Evolutionary conservation across 768 basidiomycete genomes (phyloP), one percentile per base, ranked within the genome.

Genomic region (Auriscalpium orientale): DNA sequence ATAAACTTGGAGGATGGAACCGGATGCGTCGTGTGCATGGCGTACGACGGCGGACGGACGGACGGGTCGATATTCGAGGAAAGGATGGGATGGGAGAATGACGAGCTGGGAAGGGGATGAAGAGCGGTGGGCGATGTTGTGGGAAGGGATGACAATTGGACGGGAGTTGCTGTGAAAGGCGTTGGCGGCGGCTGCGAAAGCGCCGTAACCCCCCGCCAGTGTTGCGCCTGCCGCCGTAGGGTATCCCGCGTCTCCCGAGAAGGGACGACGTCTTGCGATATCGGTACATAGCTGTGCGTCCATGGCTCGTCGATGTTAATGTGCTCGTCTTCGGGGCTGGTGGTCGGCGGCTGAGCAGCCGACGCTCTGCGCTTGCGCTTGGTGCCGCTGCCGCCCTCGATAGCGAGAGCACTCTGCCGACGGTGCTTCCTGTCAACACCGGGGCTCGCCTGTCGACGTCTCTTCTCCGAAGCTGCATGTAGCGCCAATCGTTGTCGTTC

Each of bases 201-300:
- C 8, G 85, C 85, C n/a, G 81, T 79, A 34, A 88, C 71, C 2
- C 87, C 86, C 9, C 87, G 72, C 86, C 85, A 89, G 16, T 76
- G 70, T 20, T 78, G 74, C 11, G 86, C 85, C 16, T 81, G 78
- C n/a, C 72, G 71, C n/a, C 77, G 74, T 2, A 88, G 75, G 40
- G 72, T 77, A 37, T 74, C 71, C 10, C 81, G 74, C 3, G 78
- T 75, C 45, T 76, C 67, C 16, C 71, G 63, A 60, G 73, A 65
- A 28, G 71, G 70, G 47, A 79, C 63, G 59, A 78, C 66, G 63
- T 85, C 81, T 48, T 73, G 65, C 18, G 69, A 63, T 69, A 79
- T 78, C 56, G 68, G 74, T 46, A 76, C 72, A 61, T 79, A 80
- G 56, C 70, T 69, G 40, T 73, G 67, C n/a, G 74, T 65, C 69